Conservation (phyloP, 768 basidiomycete species). For the Coprinellus micaceus region DNA sequence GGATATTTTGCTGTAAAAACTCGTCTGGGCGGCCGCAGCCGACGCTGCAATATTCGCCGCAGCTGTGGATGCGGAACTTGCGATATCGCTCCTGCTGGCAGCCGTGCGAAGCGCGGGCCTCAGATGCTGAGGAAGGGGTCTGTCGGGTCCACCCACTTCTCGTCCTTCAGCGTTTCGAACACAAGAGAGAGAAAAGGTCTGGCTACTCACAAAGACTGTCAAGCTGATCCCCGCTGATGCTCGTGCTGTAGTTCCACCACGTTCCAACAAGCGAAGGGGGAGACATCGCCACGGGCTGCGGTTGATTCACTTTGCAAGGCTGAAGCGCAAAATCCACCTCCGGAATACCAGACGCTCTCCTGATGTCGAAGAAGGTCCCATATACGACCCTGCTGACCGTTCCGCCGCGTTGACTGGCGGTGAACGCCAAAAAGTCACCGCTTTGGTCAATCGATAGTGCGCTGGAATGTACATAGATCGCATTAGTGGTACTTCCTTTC, state of each 20-base stretch:
- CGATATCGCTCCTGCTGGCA: constrained; percentile 9
- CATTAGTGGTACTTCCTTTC: neutral
- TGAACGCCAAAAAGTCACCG: constrained; percentile 54
- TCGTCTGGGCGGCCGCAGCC: constrained; percentile 34
- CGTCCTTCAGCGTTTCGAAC: constrained; percentile 1
- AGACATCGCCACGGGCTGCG: constrained; percentile 58
- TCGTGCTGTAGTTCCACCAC: constrained; percentile 51
- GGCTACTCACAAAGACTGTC: constrained; percentile 51
- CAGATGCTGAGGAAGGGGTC: constrained; percentile 43
- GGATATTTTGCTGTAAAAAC: constrained; percentile 43
- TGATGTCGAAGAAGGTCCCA: constrained; percentile 57
- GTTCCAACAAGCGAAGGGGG: constrained; percentile 53
- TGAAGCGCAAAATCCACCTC: constrained; percentile 47
- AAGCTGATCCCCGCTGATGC: constrained; percentile 55
- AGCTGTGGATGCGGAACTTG: constrained; percentile 18
- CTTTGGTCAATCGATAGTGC: constrained; percentile 42
- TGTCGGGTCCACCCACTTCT: constrained; percentile 65
- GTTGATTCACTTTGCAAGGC: constrained; percentile 46
- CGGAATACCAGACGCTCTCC: constrained; percentile 48
- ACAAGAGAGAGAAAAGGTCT: neutral
- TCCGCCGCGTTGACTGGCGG: constrained; percentile 29
- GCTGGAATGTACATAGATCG: constrained; percentile 16
- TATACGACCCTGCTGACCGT: constrained; percentile 39
- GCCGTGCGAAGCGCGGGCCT: constrained; percentile 9
- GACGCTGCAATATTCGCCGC: constrained; percentile 28